A percentile compares a stretch with the other conserved stretches of the same genome.
These are phyloP conservation scores for Talaromyces sp. DNA, from an alignment of 2,329 filamentous ascomycete genomes.

Conservation along the genomic window DNA sequence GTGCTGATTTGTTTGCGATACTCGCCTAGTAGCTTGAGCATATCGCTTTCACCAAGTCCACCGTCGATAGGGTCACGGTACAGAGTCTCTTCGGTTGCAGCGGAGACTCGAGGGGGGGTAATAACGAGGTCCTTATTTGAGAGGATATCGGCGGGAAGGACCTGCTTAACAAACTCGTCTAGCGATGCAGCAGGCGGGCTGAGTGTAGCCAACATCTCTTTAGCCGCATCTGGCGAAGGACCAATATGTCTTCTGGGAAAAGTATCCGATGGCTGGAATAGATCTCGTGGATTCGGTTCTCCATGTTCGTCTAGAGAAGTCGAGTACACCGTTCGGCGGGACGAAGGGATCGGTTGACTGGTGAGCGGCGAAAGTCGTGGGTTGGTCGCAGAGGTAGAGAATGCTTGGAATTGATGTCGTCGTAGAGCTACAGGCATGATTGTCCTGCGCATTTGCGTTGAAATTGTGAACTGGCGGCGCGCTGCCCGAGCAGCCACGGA, in stretches of 20 bases:
- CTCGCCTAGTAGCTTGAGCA: slow-evolving; percentile 39
- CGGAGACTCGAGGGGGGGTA: slow-evolving; percentile 41
- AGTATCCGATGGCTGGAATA: slow-evolving; percentile 51
- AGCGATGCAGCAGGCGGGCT: slow-evolving; percentile 69
- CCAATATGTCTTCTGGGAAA: slow-evolving; percentile 87
- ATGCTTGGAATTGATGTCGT: slow-evolving; percentile 22
- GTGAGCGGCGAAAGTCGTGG: slow-evolving; percentile 26
- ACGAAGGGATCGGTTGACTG: slow-evolving; percentile 22
- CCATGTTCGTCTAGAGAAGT: slow-evolving; percentile 88
- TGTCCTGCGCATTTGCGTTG: slow-evolving; percentile 5
- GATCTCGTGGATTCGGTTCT: slow-evolving; percentile 35
- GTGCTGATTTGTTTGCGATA: slow-evolving; percentile 58
- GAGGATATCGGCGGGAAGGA: slow-evolving; percentile 76
- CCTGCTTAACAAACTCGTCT: slow-evolving; percentile 80
- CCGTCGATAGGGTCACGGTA: slow-evolving; percentile 37
- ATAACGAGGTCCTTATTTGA: slow-evolving; percentile 63
- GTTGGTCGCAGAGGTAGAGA: slow-evolving; percentile 22
- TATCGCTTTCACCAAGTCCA: slow-evolving; percentile 46
- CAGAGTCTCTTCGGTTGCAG: slow-evolving; percentile 33
- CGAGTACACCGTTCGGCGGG: slow-evolving; percentile 64
- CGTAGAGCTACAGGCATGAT: slow-evolving; percentile 7
- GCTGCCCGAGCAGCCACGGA: slow-evolving; percentile 14
- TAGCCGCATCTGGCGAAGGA: slow-evolving; percentile 64
- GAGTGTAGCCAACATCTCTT: slow-evolving; percentile 75
- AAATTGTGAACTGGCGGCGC: slow-evolving; percentile 7